phyloP scores from a whole-genome alignment of 805 yeast species.

The Starmerella vitae region DNA sequence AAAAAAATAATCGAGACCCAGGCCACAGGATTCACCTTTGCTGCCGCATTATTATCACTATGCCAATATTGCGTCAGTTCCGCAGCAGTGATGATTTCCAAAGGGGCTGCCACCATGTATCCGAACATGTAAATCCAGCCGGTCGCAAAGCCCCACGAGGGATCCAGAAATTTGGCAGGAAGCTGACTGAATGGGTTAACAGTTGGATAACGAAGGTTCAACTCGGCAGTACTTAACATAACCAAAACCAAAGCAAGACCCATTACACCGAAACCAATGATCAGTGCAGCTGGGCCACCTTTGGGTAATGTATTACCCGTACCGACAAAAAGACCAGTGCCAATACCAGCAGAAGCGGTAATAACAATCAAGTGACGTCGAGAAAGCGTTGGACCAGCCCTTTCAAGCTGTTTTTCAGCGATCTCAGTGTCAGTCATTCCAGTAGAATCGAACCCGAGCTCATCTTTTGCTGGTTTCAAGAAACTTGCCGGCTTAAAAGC shows the following conservation, averaged over 20 bases:
- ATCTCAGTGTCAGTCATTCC: conserved; percentile 23
- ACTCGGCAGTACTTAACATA: conserved; percentile 56
- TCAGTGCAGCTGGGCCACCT: conserved; percentile 48
- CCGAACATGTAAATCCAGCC: conserved; percentile 51
- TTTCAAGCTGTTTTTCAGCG: conserved; percentile 34
- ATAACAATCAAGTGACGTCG: conserved; percentile 50
- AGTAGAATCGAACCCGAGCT: conserved; percentile 21
- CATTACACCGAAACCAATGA: conserved; percentile 52
- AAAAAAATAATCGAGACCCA: conserved; percentile 44
- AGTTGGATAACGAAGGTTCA: conserved; percentile 53
- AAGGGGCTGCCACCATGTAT: conserved; percentile 44
- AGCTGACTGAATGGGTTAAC: conserved; percentile 55
- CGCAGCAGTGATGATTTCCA: conserved; percentile 51
- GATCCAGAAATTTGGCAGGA: conserved; percentile 50
- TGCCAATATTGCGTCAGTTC: conserved; percentile 45
- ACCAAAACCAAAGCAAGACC: conserved; percentile 61
- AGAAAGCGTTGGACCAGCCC: conserved; percentile 29
- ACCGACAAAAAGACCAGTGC: conserved; percentile 68
- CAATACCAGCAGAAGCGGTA: conserved; percentile 72
- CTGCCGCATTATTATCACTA: conserved; percentile 30
- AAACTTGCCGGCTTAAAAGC: conserved; percentile 23
- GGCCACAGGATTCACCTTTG: conserved; percentile 35
- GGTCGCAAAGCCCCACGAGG: conserved; percentile 53
- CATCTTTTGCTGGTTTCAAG: conserved; percentile 31
- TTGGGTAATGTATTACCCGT: conserved; percentile 55